These are phyloP conservation scores for Inga oerstediana DNA, from an alignment of 306 rosid genomes.

Conservation along the genomic window DNA sequence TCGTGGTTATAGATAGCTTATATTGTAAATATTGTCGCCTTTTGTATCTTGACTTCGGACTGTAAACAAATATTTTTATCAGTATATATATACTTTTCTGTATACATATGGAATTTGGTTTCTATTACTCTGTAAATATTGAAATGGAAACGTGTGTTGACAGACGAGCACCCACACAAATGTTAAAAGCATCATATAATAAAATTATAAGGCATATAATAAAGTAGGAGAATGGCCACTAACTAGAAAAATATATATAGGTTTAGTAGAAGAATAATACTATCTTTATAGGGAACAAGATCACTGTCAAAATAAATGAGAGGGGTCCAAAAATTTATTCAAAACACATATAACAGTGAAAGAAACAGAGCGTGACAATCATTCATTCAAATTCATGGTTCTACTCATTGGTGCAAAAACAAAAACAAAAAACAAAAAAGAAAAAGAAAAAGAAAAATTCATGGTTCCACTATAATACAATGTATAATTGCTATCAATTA, in stretches of 20 bases:
- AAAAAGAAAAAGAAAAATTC: background rate
- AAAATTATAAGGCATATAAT: background rate
- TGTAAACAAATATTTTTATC: too few species aligned
- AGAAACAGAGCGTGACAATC: background rate
- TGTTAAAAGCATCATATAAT: too few species aligned
- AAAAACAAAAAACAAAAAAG: too few species aligned
- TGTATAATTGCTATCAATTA: background rate
- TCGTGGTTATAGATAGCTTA: too few species aligned
- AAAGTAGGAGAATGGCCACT: background rate
- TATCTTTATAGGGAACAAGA: background rate
- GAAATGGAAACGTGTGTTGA: too few species aligned
- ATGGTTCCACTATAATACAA: background rate
- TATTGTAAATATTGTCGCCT: too few species aligned
- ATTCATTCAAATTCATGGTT: conserved; percentile 5
- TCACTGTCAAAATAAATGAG: too few species aligned
- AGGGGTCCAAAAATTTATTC: background rate
- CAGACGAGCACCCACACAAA: background rate
- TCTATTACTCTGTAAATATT: too few species aligned
- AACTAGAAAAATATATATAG: background rate
- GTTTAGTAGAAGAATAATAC: background rate
- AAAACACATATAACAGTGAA: background rate
- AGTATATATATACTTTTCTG: too few species aligned
- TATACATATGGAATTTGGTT: too few species aligned
- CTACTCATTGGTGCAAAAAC: background rate
- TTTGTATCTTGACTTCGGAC: too few species aligned